Evolutionary conservation across 1,139 yeast species (phyloP).

Genomic region (Pichia norvegensis): DNA sequence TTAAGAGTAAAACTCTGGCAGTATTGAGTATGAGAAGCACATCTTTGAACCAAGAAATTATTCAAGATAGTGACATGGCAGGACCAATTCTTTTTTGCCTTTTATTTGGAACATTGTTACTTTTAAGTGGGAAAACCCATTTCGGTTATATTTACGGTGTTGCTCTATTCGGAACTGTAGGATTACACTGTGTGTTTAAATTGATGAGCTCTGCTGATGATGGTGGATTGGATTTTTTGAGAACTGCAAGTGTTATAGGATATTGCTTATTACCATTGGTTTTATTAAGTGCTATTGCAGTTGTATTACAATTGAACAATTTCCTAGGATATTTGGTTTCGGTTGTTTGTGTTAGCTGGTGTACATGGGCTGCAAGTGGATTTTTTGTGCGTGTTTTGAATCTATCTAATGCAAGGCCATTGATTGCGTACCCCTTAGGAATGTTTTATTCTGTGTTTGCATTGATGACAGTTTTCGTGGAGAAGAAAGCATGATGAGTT

Average conservation of each 20-base stretch:
- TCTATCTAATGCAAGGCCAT: slow-evolving; percentile 75
- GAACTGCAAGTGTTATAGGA: slow-evolving; percentile 89
- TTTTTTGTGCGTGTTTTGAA: slow-evolving; percentile 82
- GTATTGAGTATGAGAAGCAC: slow-evolving; percentile 46
- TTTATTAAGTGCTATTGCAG: slow-evolving; percentile 57
- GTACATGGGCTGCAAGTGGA: slow-evolving; percentile 90
- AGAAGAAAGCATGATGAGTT: slow-evolving; percentile 19
- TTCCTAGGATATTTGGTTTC: slow-evolving; percentile 66
- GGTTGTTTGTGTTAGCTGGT: slow-evolving; percentile 75
- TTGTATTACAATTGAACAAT: slow-evolving; percentile 63
- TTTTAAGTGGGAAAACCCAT: slow-evolving; percentile 86
- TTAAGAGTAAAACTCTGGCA: slow-evolving; percentile 74
- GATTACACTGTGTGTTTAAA: slow-evolving; percentile 77
- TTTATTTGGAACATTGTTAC: slow-evolving; percentile 74
- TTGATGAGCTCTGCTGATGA: slow-evolving; percentile 55
- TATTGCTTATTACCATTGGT: slow-evolving; percentile 90
- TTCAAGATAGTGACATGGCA: slow-evolving; percentile 88
- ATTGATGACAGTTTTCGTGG: slow-evolving; percentile 77
- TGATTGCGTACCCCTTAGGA: slow-evolving; percentile 89
- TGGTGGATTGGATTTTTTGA: slow-evolving; percentile 47
- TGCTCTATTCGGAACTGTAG: slow-evolving; percentile 82
- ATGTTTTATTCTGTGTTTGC: slow-evolving; percentile 93
- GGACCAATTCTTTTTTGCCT: slow-evolving; percentile 91
- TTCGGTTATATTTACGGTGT: slow-evolving; percentile 97
- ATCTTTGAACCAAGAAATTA: slow-evolving; percentile 44